Conservation (phyloP, 495 filamentous ascomycete genomes). For the Aspergillus coremiiformis region DNA sequence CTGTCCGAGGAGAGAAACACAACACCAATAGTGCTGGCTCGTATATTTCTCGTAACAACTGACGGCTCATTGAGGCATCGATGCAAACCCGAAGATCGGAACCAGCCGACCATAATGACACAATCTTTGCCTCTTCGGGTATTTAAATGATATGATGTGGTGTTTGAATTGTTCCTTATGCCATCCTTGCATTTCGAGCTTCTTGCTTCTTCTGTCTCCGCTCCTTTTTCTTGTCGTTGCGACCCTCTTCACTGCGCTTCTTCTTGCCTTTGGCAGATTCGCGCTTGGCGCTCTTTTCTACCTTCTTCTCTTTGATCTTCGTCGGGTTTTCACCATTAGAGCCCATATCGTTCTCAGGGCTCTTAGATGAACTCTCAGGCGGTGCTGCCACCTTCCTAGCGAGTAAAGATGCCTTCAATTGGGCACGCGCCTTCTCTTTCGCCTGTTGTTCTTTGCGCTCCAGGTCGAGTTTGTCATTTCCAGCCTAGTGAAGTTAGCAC, state of each 20-base stretch:
- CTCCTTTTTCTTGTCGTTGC: conserved; percentile 26
- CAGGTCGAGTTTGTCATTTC: conserved; percentile 55
- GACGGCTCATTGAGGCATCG: not conserved
- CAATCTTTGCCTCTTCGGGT: not conserved
- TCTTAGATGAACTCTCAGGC: conserved; percentile 12
- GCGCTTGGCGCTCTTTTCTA: conserved; percentile 4
- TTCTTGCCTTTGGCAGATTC: conserved; percentile 23
- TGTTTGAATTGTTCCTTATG: conserved; percentile 7
- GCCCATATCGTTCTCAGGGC: conserved; percentile 15
- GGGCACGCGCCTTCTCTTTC: conserved; percentile 44
- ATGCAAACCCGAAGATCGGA: not conserved
- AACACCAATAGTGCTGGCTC: not conserved
- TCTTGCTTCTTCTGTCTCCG: conserved; percentile 34
- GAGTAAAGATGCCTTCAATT: conserved; percentile 41
- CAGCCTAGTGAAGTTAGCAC: conserved; percentile 37
- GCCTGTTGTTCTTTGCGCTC: conserved; percentile 47
- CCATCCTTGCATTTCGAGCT: conserved; percentile 24
- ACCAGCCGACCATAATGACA: conserved; percentile 1
- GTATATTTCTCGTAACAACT: not conserved
- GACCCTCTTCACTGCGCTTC: conserved; percentile 24
- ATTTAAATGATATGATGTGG: not conserved
- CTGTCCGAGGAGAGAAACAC: not conserved
- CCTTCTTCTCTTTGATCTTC: conserved; percentile 18
- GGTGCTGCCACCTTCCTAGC: conserved; percentile 26
- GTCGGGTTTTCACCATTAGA: conserved; percentile 9